These are phyloP conservation scores for Verticillium zaregamsianum DNA, from an alignment of 2,329 filamentous ascomycete genomes.

Conservation along the genomic window DNA sequence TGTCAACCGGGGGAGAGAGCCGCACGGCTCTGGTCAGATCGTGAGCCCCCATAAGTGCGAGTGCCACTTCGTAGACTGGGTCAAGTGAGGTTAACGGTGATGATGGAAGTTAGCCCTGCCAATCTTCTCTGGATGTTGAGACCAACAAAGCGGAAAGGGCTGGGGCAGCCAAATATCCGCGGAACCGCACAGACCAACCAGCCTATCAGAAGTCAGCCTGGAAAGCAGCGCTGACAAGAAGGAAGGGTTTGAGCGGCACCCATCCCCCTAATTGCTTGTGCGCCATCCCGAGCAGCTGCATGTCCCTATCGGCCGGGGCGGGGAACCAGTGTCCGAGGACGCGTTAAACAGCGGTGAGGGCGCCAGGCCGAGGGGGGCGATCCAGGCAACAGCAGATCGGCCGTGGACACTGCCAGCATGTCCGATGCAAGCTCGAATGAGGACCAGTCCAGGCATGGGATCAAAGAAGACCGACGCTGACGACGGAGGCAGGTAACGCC, in stretches of 20 bases:
- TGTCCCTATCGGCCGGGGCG: neutral
- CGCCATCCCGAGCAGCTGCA: neutral
- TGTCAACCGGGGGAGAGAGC: constrained; percentile 41
- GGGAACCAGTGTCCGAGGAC: neutral
- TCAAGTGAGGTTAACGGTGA: neutral
- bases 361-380: neutral
- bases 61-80: neutral
- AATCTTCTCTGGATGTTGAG: neutral
- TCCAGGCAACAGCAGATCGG: too few relatives aligned
- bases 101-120: neutral
- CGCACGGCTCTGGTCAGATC: constrained; percentile 8
- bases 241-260: neutral
- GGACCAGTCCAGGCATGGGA: too few relatives aligned
- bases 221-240: neutral
- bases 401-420: too few relatives aligned
- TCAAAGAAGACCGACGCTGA: too few relatives aligned
- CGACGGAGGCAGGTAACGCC: too few relatives aligned
- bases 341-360: neutral
- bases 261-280: neutral
- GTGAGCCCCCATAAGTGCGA: constrained; percentile 9
- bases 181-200: neutral
- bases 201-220: neutral
- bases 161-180: neutral
- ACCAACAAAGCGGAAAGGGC: neutral
- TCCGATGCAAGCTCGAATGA: too few relatives aligned